Conservation (phyloP, 805 yeast genomes). For the Metschnikowia picachoensis region DNA sequence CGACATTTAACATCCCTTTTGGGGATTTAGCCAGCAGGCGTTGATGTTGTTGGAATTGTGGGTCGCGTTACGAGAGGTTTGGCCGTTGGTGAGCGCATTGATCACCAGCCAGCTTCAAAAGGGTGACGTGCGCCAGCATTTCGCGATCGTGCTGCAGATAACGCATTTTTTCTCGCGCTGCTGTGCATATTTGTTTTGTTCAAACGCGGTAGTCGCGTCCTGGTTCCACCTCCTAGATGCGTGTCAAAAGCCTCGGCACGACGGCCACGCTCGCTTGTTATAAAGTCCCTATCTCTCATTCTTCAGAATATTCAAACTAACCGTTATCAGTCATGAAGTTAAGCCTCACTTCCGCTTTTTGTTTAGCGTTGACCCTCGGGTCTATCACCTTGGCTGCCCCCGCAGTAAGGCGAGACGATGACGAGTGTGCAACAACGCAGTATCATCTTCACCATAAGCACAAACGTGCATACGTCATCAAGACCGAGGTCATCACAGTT, state of each 20-base stretch:
- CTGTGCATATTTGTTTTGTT: conserved; percentile 3
- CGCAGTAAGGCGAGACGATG: conserved; percentile 13
- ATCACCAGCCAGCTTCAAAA: conserved; percentile 2
- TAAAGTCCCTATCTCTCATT: no score
- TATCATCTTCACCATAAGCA: conserved; percentile 58
- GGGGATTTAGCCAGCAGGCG: no score
- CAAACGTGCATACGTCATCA: conserved; percentile 55
- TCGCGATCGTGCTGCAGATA: conserved; percentile 1
- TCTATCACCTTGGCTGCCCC: conserved; percentile 16
- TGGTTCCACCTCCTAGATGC: neutral
- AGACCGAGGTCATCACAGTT: conserved; percentile 40
- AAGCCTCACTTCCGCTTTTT: conserved; percentile 9
- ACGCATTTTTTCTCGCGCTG: neutral
- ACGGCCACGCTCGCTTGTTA: no score
- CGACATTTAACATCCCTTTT: no score
- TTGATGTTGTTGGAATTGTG: no score
- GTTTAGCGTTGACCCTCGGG: conserved; percentile 12
- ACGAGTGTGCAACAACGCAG: conserved; percentile 16
- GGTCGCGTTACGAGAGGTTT: neutral
- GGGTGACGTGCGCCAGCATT: conserved; percentile 3
- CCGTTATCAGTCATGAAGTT: conserved; percentile 12
- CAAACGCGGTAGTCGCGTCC: conserved; percentile 2
- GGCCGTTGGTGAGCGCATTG: neutral
- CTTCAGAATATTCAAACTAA: conserved; percentile 3
- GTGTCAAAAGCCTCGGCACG: no score